Evolutionary conservation across 139 green algal genomes (phyloP).

Genomic region (Pedinophyceae sp.): DNA sequence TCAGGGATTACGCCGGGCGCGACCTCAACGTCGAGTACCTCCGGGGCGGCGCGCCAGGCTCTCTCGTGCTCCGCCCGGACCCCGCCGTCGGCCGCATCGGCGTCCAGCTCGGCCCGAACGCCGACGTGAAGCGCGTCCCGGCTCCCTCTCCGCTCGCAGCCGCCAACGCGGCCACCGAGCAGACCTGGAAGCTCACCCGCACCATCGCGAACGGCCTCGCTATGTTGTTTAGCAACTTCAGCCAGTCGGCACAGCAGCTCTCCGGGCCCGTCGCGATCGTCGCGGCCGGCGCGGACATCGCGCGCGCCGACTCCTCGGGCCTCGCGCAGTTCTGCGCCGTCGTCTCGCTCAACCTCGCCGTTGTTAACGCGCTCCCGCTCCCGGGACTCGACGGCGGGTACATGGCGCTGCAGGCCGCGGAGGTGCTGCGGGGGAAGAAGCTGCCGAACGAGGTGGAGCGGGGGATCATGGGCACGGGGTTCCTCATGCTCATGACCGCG

Average conservation of each 20-base stretch:
- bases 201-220: background rate
- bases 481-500: constrained; percentile 66
- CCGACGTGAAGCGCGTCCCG: constrained; percentile 31
- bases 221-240: constrained; percentile 14
- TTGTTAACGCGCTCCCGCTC: constrained; percentile 90
- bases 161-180: constrained; percentile 6
- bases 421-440: constrained; percentile 73
- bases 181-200: constrained; percentile 3
- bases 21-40: constrained; percentile 16
- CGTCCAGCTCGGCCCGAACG: constrained; percentile 63
- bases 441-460: constrained; percentile 66
- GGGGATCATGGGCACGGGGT: constrained; percentile 63
- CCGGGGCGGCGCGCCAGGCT: constrained; percentile 4
- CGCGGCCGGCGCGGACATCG: constrained; percentile 72
- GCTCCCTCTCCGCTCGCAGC: too few species aligned
- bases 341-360: constrained; percentile 95
- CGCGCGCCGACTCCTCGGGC: constrained; percentile 37
- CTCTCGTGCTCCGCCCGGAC: too few species aligned
- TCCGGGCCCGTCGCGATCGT: constrained; percentile 90
- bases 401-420: constrained; percentile 66
- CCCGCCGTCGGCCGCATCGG: constrained; percentile 71
- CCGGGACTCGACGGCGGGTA: constrained; percentile 91
- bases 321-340: constrained; percentile 89
- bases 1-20: constrained; percentile 29
- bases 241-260: constrained; percentile 24